Evolutionary conservation across 2,329 filamentous ascomycete genomes (phyloP).

Genomic region (Mariannaea elegans): DNA sequence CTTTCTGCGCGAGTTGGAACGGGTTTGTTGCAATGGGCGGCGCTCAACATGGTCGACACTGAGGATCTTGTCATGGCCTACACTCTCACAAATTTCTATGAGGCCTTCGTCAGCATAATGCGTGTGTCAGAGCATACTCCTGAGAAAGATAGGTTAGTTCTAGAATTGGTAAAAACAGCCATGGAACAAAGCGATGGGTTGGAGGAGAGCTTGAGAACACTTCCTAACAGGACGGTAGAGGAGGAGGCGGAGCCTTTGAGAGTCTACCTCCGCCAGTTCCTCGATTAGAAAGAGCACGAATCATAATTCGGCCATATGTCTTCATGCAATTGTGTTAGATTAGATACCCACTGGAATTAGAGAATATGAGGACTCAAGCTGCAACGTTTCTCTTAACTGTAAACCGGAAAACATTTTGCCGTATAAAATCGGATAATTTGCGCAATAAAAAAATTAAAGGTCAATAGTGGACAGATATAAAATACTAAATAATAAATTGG

Average conservation of each 20-base stretch:
- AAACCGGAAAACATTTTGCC: too few relatives aligned
- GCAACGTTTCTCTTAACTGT: too few relatives aligned
- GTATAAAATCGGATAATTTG: too few relatives aligned
- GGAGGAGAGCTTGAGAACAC: constrained; percentile 46
- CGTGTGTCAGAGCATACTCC: constrained; percentile 49
- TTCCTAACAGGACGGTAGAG: constrained; percentile 60
- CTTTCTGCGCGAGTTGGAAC: constrained; percentile 38
- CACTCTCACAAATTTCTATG: constrained; percentile 55
- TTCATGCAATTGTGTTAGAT: constrained; percentile 4
- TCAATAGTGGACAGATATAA: too few relatives aligned
- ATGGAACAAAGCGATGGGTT: constrained; percentile 50
- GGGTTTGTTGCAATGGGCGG: constrained; percentile 61
- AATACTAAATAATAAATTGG: too few relatives aligned
- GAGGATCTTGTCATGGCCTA: constrained; percentile 49
- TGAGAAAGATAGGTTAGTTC: constrained; percentile 48
- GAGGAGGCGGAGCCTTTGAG: constrained; percentile 60
- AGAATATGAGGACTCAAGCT: too few relatives aligned
- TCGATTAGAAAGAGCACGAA: constrained; percentile 31
- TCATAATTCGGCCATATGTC: neutral
- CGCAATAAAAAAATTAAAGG: too few relatives aligned
- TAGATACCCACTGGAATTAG: constrained; percentile 23
- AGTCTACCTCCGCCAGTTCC: constrained; percentile 54
- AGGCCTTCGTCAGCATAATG: constrained; percentile 59
- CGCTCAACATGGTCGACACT: constrained; percentile 60
- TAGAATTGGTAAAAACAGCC: constrained; percentile 53